Base-by-base conservation (phyloP, 345 rosid genomes). In the Eucalyptus cladocalyx region DNA sequence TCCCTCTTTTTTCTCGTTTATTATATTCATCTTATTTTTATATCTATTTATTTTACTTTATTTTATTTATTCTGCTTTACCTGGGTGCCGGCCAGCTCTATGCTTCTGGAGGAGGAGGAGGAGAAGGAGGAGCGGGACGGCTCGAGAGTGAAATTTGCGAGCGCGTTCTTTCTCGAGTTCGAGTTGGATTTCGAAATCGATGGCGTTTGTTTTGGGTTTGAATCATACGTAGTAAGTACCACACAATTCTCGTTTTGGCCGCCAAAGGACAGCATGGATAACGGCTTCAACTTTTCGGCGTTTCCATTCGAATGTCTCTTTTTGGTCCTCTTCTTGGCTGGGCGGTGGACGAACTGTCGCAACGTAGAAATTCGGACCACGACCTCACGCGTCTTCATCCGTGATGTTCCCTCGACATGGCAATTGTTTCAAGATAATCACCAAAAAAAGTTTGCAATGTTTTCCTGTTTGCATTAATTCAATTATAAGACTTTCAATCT, bases 401-500 rank as follows among this genome's bases (percentile, higher is more conserved):
- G 6, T 24, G 62, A 56, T 56, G 13, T 56, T 24, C 62, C 13
- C 62, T 56, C 13, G 6, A 9, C 62, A 24, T 24, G 62, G 30
- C 6, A 24, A 24, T 9, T 9, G 13, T 56, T 56, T 24, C 30
- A 10, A 24, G 13, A 23, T 24, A 56, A 24, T 56, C 30, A 56
- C 30, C 13, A 56, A 24, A 56, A n/a, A 56, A 24, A 10, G 6
- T 24, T 26, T 56, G 12, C 28, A 56, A 24, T 0, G n/a, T 1
- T 24, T 10, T 56, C 0, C 1, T 56, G 6, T 11, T 23, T 23
- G 2, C 23, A 21, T 2, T 56, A 9, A 23, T 54, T 23, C 18
- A 1, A 4, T 23, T 9, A 4, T 54, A 21, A 54, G 0, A 2
- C 0, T 54, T 51, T 51, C 9, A 51, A 51, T 18, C 0, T 18